Base-by-base conservation (phyloP, 176 grass and related monocot species). In the Pharus latifolius region DNA sequence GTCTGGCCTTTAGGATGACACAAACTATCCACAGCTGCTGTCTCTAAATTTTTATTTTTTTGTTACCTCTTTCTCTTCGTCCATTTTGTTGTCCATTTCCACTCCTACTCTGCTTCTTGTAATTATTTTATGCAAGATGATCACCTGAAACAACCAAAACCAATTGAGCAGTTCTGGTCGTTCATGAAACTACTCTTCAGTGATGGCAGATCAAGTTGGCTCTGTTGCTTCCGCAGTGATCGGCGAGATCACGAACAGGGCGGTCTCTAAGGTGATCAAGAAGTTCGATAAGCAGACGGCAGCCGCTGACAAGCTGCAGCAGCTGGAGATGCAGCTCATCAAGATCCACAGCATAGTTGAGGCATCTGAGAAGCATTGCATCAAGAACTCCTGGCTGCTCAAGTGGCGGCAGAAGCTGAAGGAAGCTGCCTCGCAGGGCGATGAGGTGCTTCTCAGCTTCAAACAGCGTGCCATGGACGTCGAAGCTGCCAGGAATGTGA, bases 361-460 rank as follows among this genome's bases (percentile, higher is more conserved):
- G 63, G 61, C 14, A 7, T 77, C 55, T 0, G 74, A 74, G 53
- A 66, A 20, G 52, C 43, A 52, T 15, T 10, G 10, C 24, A 46
- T 65, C 26, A 10, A 45, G 16, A 78, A 10, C 44, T 0, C 26
- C 3, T 17, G 3, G 18, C 56, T 84, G 20, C 12, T 70, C 3
- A 13, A 44, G 12, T 77, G 71, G 72, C 48, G 24, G 10, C 22
- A 77, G 1, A 82, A 76, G 35, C 53, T 85, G 2, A 56, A 56
- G 63, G 45, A 56, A 10, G 70, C 62, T 13, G 12, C 61, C 22
- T 13, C 12, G 10, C 20, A 61, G 18, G 69, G 37, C 42, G 16
- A 56, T 0, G 20, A 49, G 35, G 33, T 48, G 15, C 63, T 86
- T 16, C 5, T 13, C 35, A n/a, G 8, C 3, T 86, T 80, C 42